phyloP scores from a whole-genome alignment of 257 asterid genomes.

The Knoxia roxburghii region DNA sequence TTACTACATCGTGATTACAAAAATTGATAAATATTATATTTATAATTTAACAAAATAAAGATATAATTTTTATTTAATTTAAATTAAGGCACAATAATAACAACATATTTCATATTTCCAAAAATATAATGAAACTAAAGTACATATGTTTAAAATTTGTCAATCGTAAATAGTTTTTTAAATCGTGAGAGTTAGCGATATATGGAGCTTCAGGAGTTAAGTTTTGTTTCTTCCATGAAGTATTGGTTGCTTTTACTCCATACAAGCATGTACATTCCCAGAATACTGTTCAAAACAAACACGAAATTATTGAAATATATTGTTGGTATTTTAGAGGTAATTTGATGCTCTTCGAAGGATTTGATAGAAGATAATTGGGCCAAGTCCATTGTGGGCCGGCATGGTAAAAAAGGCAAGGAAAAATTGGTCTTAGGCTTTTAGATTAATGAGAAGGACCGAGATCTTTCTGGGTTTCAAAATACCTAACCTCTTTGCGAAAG shows the following conservation, averaged over 20 bases:
- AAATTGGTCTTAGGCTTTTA: neutral
- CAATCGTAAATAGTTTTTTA: no score
- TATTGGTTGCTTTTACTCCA: slow-evolving; percentile 83
- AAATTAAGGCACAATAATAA: no score
- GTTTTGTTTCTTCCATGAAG: slow-evolving; percentile 35
- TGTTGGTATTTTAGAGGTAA: no score
- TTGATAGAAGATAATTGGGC: neutral
- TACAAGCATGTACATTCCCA: slow-evolving; percentile 66
- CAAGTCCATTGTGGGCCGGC: neutral
- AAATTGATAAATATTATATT: no score
- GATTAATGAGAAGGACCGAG: neutral
- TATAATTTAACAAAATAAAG: no score
- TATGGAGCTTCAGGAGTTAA: slow-evolving; percentile 13
- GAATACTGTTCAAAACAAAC: slow-evolving; percentile 43
- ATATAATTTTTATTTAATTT: no score
- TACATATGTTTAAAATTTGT: no score
- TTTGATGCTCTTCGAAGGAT: neutral
- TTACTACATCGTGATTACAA: no score
- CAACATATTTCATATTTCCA: no score
- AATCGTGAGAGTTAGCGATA: no score
- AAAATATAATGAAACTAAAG: no score
- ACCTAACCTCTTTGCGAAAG: neutral
- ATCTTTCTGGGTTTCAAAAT: neutral
- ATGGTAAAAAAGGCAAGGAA: neutral
- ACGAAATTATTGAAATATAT: no score